Evolutionary conservation across 805 yeast genomes (phyloP), one percentile per base, ranked within the genome.

Genomic region (Ogataea pilisensis): DNA sequence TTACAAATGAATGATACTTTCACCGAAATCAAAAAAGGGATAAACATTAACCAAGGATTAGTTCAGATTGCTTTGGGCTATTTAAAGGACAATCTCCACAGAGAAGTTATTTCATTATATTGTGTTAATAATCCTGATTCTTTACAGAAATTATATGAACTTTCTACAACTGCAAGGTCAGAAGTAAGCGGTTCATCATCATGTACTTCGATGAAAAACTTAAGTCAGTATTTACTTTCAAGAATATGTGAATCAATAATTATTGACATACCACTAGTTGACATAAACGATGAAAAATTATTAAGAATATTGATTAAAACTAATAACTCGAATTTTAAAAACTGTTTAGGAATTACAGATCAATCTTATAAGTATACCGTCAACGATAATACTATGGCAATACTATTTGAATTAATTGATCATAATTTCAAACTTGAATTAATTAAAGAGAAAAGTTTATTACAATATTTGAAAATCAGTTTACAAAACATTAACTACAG

Each of bases 341-440:
- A 53, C 43, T 45, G 41, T 45, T 32, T 38, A 50, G 51, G 53
- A 47, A 51, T 44, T 49, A 56, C 34, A 7, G 48, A 48, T 5
- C 32, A 35, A n/a, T 41, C 44, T 3, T 43, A 30, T 35, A 21
- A 17, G 2, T 45, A 33, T 29, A 31, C 44, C 6, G 42, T 56
- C 24, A 53, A 38, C 9, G 44, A 42, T 14, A 36, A 38, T 13
- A 51, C 61, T 7, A 42, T 61, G 27, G 37, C 45, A 24, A 50
- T 57, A 5, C 13, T 63, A 12, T 61, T 60, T 42, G 66, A 63
- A 37, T 31, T 61, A 6, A 42, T 61, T 25, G 63, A 63, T 41
- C 66, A 63, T 25, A 61, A 60, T 36, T 40, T 57, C 5, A 53
- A 58, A 27, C 31, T 61, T 8, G 48, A 57, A 16, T 48, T 58